Conservation (phyloP, 768 basidiomycete genomes). For the Mycena haematopus region DNA sequence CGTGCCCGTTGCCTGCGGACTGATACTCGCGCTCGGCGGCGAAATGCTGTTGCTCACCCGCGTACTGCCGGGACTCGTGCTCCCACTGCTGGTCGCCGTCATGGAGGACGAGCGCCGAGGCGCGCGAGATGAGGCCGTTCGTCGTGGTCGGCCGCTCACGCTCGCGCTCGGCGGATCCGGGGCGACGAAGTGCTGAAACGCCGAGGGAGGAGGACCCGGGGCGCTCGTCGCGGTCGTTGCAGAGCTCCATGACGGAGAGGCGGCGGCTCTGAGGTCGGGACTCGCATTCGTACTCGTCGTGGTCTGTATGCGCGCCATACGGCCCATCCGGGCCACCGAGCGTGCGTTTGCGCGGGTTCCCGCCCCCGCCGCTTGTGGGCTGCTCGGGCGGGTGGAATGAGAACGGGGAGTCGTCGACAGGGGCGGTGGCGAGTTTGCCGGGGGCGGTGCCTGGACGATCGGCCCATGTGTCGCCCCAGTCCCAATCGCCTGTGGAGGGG, state of each 20-base stretch:
- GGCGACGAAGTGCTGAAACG: slow-evolving; percentile 35
- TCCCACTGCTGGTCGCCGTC: slow-evolving; percentile 41
- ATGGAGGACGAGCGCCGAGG: slow-evolving; percentile 53
- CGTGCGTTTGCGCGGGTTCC: slow-evolving; percentile 57
- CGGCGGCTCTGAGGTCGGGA: slow-evolving; percentile 81
- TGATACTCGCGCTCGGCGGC: slow-evolving; percentile 17
- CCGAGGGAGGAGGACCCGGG: slow-evolving; percentile 54
- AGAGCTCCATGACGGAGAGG: slow-evolving; percentile 88
- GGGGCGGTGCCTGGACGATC: slow-evolving; percentile 76
- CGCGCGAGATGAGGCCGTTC: slow-evolving; percentile 52
- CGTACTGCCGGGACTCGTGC: slow-evolving; percentile 27
- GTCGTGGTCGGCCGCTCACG: slow-evolving; percentile 52
- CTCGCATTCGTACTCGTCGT: slow-evolving; percentile 71
- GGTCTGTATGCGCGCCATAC: slow-evolving; percentile 33
- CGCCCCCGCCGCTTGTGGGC: slow-evolving; percentile 27
- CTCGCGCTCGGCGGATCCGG: slow-evolving; percentile 40
- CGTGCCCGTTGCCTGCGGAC: slow-evolving; percentile 9
- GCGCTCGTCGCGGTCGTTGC: slow-evolving; percentile 64
- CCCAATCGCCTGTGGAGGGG: slow-evolving; percentile 55
- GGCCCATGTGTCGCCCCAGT: slow-evolving; percentile 27
- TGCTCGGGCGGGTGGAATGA: slow-evolving; percentile 49
- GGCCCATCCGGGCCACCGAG: slow-evolving; percentile 55
- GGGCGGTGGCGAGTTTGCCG: slow-evolving; percentile 62
- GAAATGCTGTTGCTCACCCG: slow-evolving; percentile 27
- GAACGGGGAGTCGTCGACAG: slow-evolving; percentile 59